A percentile compares a stretch with the other conserved stretches of the same genome.
Evolutionary conservation across 129 eudicot genomes (phyloP).

Genomic region (Chrysanthemum seticuspe): DNA sequence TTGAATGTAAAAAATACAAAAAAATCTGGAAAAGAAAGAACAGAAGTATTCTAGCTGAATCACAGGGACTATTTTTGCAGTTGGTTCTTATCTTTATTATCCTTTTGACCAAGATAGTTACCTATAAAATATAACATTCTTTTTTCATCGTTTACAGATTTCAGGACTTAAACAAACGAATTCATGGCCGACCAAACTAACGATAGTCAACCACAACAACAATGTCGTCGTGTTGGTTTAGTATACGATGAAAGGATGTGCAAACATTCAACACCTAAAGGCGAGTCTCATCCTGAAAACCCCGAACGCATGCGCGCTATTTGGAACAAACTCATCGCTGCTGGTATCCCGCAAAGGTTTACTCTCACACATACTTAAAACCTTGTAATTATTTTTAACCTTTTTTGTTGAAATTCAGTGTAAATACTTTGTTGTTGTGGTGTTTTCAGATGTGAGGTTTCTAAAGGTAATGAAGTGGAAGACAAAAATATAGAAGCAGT

Average conservation of each 20-base stretch:
- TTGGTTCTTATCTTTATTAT: too few relatives aligned
- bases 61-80: too few relatives aligned
- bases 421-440: too few relatives aligned
- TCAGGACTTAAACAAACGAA: too few relatives aligned
- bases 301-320: conserved; percentile 80
- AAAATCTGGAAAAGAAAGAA: too few relatives aligned
- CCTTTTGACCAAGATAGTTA: too few relatives aligned
- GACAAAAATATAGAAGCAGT: conserved; percentile 67
- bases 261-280: conserved; percentile 53
- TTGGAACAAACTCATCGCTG: conserved; percentile 58
- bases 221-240: conserved; percentile 68
- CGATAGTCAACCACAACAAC: background rate
- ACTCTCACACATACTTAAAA: background rate
- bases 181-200: too few relatives aligned
- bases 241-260: conserved; percentile 84
- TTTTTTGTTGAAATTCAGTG: too few relatives aligned
- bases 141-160: too few relatives aligned
- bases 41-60: too few relatives aligned
- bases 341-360: conserved; percentile 65
- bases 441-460: conserved; percentile 58
- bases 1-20: too few relatives aligned
- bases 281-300: conserved; percentile 63
- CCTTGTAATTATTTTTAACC: background rate
- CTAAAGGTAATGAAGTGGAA: conserved; percentile 73
- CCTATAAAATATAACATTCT: too few relatives aligned